A percentile compares a stretch with the other conserved stretches of the same genome.
Evolutionary conservation across 495 filamentous ascomycete genomes (phyloP).

Genomic region (Staphylotrichum longicolle): DNA sequence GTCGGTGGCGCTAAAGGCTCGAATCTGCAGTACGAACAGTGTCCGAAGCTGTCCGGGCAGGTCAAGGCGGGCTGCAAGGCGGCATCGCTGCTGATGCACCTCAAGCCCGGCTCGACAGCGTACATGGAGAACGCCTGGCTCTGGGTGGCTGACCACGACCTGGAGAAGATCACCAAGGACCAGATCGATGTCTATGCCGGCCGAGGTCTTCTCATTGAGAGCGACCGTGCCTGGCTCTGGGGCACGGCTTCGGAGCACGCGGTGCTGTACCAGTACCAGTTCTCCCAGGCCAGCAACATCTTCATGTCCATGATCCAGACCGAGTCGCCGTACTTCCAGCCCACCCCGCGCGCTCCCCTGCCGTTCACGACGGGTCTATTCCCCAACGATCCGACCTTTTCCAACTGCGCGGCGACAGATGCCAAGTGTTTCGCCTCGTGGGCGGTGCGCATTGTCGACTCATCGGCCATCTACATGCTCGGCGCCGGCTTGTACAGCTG

Average conservation of each 20-base stretch:
- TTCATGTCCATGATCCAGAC: not conserved
- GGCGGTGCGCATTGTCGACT: not conserved
- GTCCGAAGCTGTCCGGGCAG: not conserved
- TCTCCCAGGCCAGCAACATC: not conserved
- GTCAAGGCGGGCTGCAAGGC: not conserved
- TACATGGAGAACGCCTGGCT: not conserved
- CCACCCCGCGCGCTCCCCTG: not conserved
- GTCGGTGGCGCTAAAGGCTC: not conserved
- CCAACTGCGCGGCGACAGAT: not conserved
- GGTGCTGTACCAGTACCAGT: slow-evolving; percentile 4
- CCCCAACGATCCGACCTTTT: not conserved
- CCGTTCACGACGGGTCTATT: not conserved
- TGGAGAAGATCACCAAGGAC: not conserved
- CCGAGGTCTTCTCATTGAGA: not conserved
- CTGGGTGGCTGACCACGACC: slow-evolving; percentile 2
- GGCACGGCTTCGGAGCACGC: not conserved
- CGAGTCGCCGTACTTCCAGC: slow-evolving; percentile 3
- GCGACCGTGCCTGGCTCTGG: not conserved
- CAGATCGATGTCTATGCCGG: not conserved
- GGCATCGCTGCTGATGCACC: not conserved
- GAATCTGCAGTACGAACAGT: not conserved
- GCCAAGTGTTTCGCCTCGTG: not conserved
- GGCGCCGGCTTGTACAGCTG: not conserved
- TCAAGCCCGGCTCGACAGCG: not conserved
- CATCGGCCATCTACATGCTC: not conserved